Conservation (phyloP, 352 stramenopile genomes). For the Phytophthora pinifolia region DNA sequence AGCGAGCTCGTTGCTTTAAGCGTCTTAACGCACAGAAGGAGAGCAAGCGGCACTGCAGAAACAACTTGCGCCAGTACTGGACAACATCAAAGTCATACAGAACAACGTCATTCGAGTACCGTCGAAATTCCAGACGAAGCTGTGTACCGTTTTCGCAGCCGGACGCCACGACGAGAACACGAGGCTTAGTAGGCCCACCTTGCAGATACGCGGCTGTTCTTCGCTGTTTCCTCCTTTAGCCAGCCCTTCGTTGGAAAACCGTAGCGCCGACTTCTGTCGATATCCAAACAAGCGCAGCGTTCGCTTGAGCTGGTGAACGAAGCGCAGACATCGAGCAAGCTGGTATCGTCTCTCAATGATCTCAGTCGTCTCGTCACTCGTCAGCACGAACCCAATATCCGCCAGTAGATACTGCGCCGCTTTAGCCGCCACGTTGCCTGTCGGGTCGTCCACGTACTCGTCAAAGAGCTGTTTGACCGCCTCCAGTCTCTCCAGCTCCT, state of each 20-base stretch:
- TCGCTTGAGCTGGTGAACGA: conserved; percentile 47
- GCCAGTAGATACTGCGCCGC: conserved; percentile 52
- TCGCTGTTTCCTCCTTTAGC: conserved; percentile 9
- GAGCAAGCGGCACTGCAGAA: conserved; percentile 33
- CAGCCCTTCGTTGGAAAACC: conserved; percentile 35
- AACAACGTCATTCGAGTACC: neutral
- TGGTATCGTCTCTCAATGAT: conserved; percentile 40
- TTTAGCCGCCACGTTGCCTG: conserved; percentile 35
- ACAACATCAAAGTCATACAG: neutral
- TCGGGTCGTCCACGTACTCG: conserved; percentile 45
- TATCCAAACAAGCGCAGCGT: conserved; percentile 69
- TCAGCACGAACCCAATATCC: conserved; percentile 37
- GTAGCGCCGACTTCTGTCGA: conserved; percentile 45
- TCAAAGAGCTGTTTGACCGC: conserved; percentile 37
- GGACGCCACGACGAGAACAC: conserved; percentile 52
- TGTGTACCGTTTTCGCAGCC: conserved; percentile 32
- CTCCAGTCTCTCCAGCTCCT: conserved; percentile 25
- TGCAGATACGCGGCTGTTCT: conserved; percentile 51
- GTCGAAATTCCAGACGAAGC: neutral
- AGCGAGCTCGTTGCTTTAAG: conserved; percentile 26
- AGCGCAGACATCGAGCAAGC: conserved; percentile 43
- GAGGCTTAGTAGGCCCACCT: conserved; percentile 42
- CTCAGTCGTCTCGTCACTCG: conserved; percentile 39
- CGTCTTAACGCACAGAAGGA: conserved; percentile 42
- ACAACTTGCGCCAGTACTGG: conserved; percentile 47